Evolutionary conservation across 306 rosid species (phyloP), one percentile per base, ranked within the genome.

Genomic region (Cicer pinnatifidum): DNA sequence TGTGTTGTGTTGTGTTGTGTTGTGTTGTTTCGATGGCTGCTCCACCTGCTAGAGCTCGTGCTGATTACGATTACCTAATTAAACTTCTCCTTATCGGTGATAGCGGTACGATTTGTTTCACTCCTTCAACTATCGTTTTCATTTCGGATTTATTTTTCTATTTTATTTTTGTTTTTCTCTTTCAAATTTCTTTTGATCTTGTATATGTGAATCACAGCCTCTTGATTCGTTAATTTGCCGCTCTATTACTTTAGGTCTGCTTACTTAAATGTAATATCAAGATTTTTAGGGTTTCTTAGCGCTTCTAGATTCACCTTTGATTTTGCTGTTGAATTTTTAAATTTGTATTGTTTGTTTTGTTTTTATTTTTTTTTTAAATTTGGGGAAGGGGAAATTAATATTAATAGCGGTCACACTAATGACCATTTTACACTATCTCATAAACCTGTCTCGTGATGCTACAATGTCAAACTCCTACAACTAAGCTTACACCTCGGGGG

Each of bases 71-170:
- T 85, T 92, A 87, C 69, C 98, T 92, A 58, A 88, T 92, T 68
- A 92, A 92, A 84, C 98, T 92, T 80, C 97, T 92, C 48, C 87
- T 92, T 74, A 92, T 92, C 85, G 98, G 98, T 83, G 98, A 93
- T 72, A 93, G 98, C 86, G 98, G 98, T 93, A 80, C 70, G 74
- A n/a, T 77, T 82, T 66, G 28, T 51, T 54, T 50, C 40, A 37
- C 33, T 51, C 15, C 41, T 40, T 69, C 19, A 9, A 35, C 70
- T 40, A 47, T 56, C 9, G 19, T 50, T 1, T 8, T n/a, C 40
- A 11, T 52, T 11, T 62, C 11, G 51, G 1, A 43, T 46, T 52
- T n/a, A 0, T 11, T 59, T 68, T 67, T 47, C 38, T 0, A 10
- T 54, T 45, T 45, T 1, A 0, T 37, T 37, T 51, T 53, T 8